Evolutionary conservation across 2,329 filamentous ascomycete genomes (phyloP).

Genomic region (Fusarium humuli): DNA sequence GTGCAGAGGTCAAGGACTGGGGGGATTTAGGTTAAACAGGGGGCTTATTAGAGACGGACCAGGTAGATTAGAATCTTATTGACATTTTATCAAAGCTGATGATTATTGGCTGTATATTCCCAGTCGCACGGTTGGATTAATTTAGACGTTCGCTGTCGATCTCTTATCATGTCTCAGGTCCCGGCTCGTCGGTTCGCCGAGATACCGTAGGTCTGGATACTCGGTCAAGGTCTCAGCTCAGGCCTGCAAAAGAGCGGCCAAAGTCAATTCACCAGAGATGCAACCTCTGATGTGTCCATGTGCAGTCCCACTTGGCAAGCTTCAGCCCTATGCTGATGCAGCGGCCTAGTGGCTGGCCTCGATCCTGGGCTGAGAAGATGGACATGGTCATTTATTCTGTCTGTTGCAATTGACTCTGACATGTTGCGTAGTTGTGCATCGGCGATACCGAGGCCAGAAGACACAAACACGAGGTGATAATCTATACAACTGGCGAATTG

Average conservation of each 20-base stretch:
- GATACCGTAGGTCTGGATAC: neutral
- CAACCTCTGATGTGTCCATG: conserved; percentile 12
- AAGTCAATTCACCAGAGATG: conserved; percentile 7
- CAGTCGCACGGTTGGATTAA: conserved; percentile 21
- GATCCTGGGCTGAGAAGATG: conserved; percentile 20
- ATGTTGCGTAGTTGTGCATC: conserved; percentile 14
- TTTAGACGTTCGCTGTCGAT: conserved; percentile 29
- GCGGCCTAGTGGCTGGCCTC: neutral
- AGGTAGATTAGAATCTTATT: conserved; percentile 24
- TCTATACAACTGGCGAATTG: neutral
- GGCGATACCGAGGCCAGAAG: conserved; percentile 11
- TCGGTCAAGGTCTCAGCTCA: neutral
- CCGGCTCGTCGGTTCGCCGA: conserved; percentile 14
- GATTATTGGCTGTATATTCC: conserved; percentile 24
- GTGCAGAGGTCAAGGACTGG: conserved; percentile 24
- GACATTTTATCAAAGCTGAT: conserved; percentile 7
- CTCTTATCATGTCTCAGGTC: conserved; percentile 34
- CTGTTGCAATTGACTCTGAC: neutral
- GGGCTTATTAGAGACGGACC: conserved; percentile 16
- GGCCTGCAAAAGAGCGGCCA: neutral
- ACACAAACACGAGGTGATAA: conserved; percentile 9
- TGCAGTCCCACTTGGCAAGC: conserved; percentile 37
- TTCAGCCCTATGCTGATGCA: conserved; percentile 36
- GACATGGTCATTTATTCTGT: neutral
- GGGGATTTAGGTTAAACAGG: conserved; percentile 11